phyloP scores from a whole-genome alignment of 1,139 yeast species.

The Blastobotrys petasosporus region DNA sequence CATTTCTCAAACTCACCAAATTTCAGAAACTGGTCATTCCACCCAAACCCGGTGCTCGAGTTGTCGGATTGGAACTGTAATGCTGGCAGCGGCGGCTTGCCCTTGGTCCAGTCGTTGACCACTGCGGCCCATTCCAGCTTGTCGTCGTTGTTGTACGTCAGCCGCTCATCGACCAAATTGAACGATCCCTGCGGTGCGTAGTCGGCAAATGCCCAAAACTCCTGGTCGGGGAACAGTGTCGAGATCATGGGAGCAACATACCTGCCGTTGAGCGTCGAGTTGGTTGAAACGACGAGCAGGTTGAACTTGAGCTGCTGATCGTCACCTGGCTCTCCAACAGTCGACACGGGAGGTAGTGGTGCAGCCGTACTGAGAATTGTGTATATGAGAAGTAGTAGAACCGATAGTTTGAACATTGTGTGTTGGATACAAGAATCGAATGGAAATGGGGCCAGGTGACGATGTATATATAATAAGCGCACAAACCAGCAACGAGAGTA shows the following conservation, averaged over 20 bases:
- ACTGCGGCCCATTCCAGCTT: neutral
- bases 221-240: conserved; percentile 2
- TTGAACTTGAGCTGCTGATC: neutral
- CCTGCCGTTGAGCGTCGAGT: neutral
- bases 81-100: conserved; percentile 1
- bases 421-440: no score
- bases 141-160: conserved; percentile 4
- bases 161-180: neutral
- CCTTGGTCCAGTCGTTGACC: conserved; percentile 5
- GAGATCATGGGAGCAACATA: neutral
- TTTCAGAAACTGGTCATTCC: conserved; percentile 3
- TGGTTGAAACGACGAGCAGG: neutral
- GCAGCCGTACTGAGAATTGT: no score
- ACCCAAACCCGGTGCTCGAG: conserved; percentile 4
- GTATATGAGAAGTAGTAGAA: no score
- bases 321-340: no score
- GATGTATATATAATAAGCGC: no score
- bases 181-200: conserved; percentile 3
- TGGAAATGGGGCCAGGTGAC: no score
- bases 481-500: no score
- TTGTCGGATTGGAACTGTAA: conserved; percentile 1
- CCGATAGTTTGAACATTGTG: no score
- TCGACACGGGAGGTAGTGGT: no score
- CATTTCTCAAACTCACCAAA: conserved; percentile 1
- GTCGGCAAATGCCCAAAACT: neutral